phyloP scores from a whole-genome alignment of 352 stramenopile species.

The Achlya hypogyna region DNA sequence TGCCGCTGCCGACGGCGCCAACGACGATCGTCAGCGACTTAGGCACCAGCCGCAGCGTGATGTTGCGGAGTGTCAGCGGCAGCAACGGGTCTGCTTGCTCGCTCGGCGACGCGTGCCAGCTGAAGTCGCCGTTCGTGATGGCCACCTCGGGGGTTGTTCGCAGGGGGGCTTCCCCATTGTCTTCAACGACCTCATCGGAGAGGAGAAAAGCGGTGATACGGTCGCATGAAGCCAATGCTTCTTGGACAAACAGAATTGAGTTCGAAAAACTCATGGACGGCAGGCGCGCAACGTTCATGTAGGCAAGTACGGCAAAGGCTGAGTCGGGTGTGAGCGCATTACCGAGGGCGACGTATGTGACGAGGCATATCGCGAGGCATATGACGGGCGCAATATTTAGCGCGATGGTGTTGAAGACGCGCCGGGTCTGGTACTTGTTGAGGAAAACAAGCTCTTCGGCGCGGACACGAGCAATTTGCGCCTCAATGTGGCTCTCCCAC shows the following conservation, averaged over 20 bases:
- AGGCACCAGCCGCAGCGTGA: constrained; percentile 51
- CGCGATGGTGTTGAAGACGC: constrained; percentile 50
- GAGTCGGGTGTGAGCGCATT: constrained; percentile 48
- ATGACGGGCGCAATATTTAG: constrained; percentile 45
- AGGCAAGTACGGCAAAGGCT: constrained; percentile 41
- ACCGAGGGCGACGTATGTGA: constrained; percentile 43
- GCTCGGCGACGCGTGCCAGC: constrained; percentile 17
- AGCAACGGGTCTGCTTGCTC: constrained; percentile 22
- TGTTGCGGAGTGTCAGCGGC: constrained; percentile 33
- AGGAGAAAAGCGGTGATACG: constrained; percentile 32
- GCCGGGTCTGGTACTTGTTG: constrained; percentile 46
- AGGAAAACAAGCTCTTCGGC: constrained; percentile 37
- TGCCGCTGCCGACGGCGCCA: constrained; percentile 48
- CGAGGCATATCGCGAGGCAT: constrained; percentile 34
- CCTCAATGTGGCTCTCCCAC: constrained; percentile 55
- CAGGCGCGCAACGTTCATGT: constrained; percentile 46
- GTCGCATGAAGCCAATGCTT: constrained; percentile 32
- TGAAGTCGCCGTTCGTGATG: constrained; percentile 28
- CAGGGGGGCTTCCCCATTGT: not conserved
- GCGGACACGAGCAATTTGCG: constrained; percentile 39
- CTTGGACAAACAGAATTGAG: constrained; percentile 34
- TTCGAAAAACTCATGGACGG: constrained; percentile 49
- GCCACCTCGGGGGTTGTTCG: constrained; percentile 17
- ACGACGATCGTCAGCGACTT: constrained; percentile 40
- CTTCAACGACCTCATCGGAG: constrained; percentile 27